These are phyloP conservation scores for Colletotrichum sansevieriae DNA, from an alignment of 2,329 filamentous ascomycete genomes.

Conservation along the genomic window DNA sequence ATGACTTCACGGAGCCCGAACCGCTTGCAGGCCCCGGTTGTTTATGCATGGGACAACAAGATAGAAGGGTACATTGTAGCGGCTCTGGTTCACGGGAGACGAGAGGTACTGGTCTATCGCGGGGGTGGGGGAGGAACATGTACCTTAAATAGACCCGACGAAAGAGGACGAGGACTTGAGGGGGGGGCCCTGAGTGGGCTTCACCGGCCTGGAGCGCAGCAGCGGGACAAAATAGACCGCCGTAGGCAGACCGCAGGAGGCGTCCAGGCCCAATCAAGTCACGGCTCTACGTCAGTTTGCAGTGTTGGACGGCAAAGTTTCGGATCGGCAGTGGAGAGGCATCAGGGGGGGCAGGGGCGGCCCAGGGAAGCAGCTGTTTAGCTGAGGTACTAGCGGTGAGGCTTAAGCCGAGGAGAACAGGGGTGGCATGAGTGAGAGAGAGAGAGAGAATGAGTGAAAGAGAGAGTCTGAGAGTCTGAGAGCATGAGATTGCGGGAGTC, in stretches of 20 bases:
- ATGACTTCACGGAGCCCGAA: constrained; percentile 38
- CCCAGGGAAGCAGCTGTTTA: background rate
- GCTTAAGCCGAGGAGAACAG: constrained; percentile 5
- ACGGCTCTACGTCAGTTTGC: constrained; percentile 25
- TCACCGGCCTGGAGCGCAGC: no score
- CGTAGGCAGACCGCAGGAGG: constrained; percentile 1
- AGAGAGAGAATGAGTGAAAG: background rate
- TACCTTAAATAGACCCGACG: background rate
- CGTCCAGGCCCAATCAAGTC: constrained; percentile 31
- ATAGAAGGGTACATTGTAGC: constrained; percentile 6
- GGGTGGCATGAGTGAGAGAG: background rate
- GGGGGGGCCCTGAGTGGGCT: background rate
- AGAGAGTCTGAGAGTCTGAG: no score
- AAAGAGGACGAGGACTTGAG: background rate
- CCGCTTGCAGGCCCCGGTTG: constrained; percentile 33
- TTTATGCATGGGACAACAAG: constrained; percentile 23
- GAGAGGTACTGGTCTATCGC: constrained; percentile 25
- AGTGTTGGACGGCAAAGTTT: constrained; percentile 26
- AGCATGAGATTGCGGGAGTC: no score
- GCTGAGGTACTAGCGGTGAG: constrained; percentile 37
- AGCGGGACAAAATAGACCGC: background rate
- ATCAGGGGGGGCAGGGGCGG: background rate
- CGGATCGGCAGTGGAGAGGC: constrained; percentile 27
- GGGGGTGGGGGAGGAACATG: constrained; percentile 29
- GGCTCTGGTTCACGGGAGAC: no score